Evolutionary conservation across 148 eudicot species (phyloP), one percentile per base, ranked within the genome.

Genomic region (Silene conica): DNA sequence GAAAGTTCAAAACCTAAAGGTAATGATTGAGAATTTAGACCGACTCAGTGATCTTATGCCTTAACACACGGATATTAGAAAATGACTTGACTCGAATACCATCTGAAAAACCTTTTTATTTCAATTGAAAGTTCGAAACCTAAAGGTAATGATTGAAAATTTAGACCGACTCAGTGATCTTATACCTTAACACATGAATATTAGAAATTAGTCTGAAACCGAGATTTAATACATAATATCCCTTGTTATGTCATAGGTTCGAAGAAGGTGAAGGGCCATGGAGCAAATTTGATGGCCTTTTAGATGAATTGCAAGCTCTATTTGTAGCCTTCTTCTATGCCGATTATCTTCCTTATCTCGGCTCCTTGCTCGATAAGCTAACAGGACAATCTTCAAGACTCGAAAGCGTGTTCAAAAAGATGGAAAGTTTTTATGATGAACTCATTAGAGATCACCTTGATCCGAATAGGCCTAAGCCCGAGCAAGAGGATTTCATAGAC

Each of bases 291-390:
- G 55, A 67, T 20, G 21, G 70, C 5, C 55, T 67, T 0, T n/a
- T 67, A 43, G 8, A 67, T 43, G 70, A 67, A 19, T 16, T 67
- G 26, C 70, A 67, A 67, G 70, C 54, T 14, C 9, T 67, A 67
- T 67, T 67, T 19, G 26, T 67, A 67, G 70, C 28, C 28, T 43
- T 67, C 19, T 67, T 67, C 15, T 67, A 41, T 38, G 52, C 16
- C 1, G 70, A 67, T 67, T 67, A 67, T n/a, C 20, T 19, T 15
- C 55, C 70, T 19, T 67, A n/a, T 67, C 14, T 67, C 6, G 70
- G 70, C 8, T 67, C n/a, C n/a, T n/a, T 55, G 70, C 55, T 67
- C n/a, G 70, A 67, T 67, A 67, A 67, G 54, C 20, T 67, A n/a
- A 67, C 54, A 8, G 70, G 70, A 20, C 70, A 43, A 43, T 10